Evolutionary conservation across 2,329 filamentous ascomycete genomes (phyloP), one percentile per base, ranked within the genome.

Genomic region (Colletotrichum cereale): DNA sequence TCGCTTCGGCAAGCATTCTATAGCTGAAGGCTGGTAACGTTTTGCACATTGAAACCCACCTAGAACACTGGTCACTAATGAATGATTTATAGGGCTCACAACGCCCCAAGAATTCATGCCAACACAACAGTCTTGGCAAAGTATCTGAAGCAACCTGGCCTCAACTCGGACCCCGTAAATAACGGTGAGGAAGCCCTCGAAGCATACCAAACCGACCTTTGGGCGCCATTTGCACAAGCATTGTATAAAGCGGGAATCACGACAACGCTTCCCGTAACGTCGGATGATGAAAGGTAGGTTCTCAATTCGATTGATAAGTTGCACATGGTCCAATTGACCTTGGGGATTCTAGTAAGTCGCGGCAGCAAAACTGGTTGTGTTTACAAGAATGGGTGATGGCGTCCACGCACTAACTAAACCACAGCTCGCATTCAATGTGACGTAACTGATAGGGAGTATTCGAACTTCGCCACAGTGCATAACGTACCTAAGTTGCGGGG

Each of bases 161-260:
- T 72, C 1, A 62, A 73, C 0, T 78, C 77, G 36, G 75, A 77
- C 26, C 78, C 76, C 1, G 80, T 79, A 1, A 75, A 71, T 2
- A 80, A 83, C 62, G 81, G 81, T 2, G 70, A 79, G 10, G 77
- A 82, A 61, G 81, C 80, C 0, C 68, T 82, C 5, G 76, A 78
- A 42, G 74, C 74, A 0, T 82, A 77, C 63, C 75, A 73, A 31
- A 52, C 71, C 1, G 73, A 75, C 2, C 76, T n/a, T n/a, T n/a
- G n/a, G n/a, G n/a, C n/a, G n/a, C n/a, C n/a, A n/a, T 29, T 29
- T 16, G 26, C n/a, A 2, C 48, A 26, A 16, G 26, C 10, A 7
- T 18, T 52, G 26, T 7, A 52, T 29, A 7, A 18, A 16, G 24
- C 14, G 48, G 48, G 24, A 12, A 29, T 29, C 24, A 14, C 48